Percentiles rank a stretch among this genome's conserved stretches.
Conservation (phyloP, 768 basidiomycete genomes). For the Naganishia vishniacii region DNA sequence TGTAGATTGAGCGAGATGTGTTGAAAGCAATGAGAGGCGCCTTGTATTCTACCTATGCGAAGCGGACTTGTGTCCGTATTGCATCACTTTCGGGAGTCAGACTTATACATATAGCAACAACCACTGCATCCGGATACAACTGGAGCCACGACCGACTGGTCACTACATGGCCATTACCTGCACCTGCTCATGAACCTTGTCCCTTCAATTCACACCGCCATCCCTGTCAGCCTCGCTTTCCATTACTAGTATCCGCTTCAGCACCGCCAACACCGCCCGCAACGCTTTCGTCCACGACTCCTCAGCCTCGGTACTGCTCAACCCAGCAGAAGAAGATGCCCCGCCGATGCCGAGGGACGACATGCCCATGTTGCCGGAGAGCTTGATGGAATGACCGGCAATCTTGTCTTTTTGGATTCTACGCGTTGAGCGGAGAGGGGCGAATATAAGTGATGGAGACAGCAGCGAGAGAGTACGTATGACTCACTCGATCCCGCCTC, state of each 20-base stretch:
- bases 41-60: too few relatives aligned
- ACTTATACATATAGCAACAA: too few relatives aligned
- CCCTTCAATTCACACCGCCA: not conserved
- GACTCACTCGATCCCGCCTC: conserved; percentile 68
- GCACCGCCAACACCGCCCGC: conserved; percentile 65
- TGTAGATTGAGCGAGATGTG: not conserved
- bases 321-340: conserved; percentile 10
- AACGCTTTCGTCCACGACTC: conserved; percentile 92
- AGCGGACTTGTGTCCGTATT: too few relatives aligned
- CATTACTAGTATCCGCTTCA: conserved; percentile 44
- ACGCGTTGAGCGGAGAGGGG: conserved; percentile 15
- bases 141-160: too few relatives aligned
- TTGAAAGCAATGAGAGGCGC: too few relatives aligned
- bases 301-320: conserved; percentile 56
- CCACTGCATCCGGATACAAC: too few relatives aligned
- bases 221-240: conserved; percentile 43
- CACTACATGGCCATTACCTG: too few relatives aligned
- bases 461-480: not conserved
- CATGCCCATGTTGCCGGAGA: conserved; percentile 65
- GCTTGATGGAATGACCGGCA: conserved; percentile 85
- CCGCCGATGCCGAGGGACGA: conserved; percentile 25
- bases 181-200: too few relatives aligned
- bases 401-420: conserved; percentile 93
- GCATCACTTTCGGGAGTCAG: too few relatives aligned
- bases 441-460: not conserved